These are phyloP conservation scores for Myriosclerotinia curreyana DNA, from an alignment of 2,329 filamentous ascomycete genomes.

Conservation along the genomic window DNA sequence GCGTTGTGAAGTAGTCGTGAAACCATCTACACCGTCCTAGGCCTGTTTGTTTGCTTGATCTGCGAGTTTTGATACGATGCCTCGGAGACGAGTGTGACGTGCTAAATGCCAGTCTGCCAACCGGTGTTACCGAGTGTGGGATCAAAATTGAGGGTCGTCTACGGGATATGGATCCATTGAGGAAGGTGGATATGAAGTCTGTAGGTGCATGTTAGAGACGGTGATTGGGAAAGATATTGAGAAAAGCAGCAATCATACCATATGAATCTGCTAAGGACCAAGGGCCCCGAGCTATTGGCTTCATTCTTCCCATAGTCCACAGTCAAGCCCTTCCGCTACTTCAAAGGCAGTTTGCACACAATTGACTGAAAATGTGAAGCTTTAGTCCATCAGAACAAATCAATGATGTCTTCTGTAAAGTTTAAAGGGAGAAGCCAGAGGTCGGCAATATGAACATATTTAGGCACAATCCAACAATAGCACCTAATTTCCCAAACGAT, in stretches of 20 bases:
- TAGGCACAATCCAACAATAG: conserved; percentile 11
- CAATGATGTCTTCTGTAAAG: conserved; percentile 7
- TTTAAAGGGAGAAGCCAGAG: neutral
- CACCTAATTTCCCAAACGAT: neutral
- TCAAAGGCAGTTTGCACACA: neutral
- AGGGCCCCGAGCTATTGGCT: conserved; percentile 20
- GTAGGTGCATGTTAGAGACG: conserved; percentile 17
- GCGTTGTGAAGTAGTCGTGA: conserved; percentile 96
- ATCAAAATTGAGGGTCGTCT: conserved; percentile 2
- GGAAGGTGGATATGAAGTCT: conserved; percentile 38
- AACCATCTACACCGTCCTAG: conserved; percentile 48
- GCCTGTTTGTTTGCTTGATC: conserved; percentile 16
- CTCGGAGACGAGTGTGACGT: conserved; percentile 16
- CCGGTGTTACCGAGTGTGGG: conserved; percentile 16
- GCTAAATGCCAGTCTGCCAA: conserved; percentile 19
- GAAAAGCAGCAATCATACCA: conserved; percentile 26
- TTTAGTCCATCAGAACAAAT: neutral
- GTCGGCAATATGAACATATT: conserved; percentile 10
- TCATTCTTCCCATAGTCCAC: conserved; percentile 27
- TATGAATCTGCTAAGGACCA: conserved; percentile 40
- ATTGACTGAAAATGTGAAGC: neutral
- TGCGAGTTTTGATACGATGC: conserved; percentile 16
- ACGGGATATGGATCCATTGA: conserved; percentile 25
- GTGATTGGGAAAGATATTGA: neutral
- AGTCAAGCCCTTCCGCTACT: neutral